A percentile compares a stretch with the other conserved stretches of the same genome.
phyloP scores from a whole-genome alignment of 2,329 filamentous ascomycete genomes.

The Hypoxylon sp. region DNA sequence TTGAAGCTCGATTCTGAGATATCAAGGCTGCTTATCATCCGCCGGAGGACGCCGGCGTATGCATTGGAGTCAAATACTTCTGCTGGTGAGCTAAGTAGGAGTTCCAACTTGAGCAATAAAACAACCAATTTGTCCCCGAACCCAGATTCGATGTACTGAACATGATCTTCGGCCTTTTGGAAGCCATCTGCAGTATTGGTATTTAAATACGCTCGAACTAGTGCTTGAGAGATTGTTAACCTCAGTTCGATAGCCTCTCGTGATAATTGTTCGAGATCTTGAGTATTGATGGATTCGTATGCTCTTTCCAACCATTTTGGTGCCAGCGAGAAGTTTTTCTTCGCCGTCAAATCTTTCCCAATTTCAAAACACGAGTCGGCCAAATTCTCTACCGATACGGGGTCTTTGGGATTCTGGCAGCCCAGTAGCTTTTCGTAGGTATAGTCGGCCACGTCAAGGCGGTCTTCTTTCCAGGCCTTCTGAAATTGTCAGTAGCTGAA shows the following conservation, averaged over 20 bases:
- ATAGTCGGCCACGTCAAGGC: constrained; percentile 82
- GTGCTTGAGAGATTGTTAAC: constrained; percentile 74
- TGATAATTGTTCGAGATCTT: constrained; percentile 69
- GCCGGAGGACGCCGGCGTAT: constrained; percentile 68
- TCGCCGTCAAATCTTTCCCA: constrained; percentile 71
- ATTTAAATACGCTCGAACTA: constrained; percentile 70
- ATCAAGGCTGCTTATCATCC: constrained; percentile 73
- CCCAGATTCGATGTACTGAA: constrained; percentile 74
- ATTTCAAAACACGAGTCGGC: constrained; percentile 80
- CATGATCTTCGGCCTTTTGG: constrained; percentile 68
- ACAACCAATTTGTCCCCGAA: constrained; percentile 76
- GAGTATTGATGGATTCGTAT: constrained; percentile 69
- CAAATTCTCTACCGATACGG: constrained; percentile 70
- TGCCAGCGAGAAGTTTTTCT: constrained; percentile 68
- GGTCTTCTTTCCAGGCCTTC: constrained; percentile 81
- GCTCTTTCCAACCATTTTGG: constrained; percentile 82
- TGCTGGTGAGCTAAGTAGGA: constrained; percentile 66
- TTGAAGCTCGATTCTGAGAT: constrained; percentile 76
- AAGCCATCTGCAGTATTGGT: constrained; percentile 61
- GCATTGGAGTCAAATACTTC: constrained; percentile 64
- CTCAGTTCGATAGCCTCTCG: constrained; percentile 74
- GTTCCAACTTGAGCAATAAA: constrained; percentile 76
- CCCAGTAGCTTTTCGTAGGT: constrained; percentile 75
- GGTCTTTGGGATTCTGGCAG: constrained; percentile 60
- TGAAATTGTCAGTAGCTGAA: constrained; percentile 35